Conservation (phyloP, 352 stramenopile genomes). For the Phytophthora constricta region DNA sequence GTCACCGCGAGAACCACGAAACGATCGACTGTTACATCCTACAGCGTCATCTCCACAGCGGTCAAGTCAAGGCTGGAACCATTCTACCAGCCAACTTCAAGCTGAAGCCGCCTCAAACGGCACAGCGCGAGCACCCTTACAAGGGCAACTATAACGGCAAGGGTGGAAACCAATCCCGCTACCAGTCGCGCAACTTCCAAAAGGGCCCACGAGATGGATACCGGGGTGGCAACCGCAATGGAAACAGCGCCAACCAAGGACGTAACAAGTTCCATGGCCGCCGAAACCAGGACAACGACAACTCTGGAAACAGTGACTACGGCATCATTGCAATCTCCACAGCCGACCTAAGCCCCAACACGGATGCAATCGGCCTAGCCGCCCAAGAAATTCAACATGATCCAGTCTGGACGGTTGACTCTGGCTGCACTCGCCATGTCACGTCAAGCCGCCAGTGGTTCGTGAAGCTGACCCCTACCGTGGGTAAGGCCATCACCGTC, state of each 20-base stretch:
- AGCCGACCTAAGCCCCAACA: background rate
- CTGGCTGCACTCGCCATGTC: constrained; percentile 18
- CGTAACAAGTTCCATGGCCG: constrained; percentile 9
- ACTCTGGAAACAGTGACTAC: constrained; percentile 12
- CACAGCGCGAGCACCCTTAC: constrained; percentile 7
- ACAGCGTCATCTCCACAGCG: constrained; percentile 8
- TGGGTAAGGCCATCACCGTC: constrained; percentile 16
- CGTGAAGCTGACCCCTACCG: background rate
- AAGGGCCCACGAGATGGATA: too few species aligned
- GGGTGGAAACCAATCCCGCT: background rate
- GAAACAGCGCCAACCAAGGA: background rate
- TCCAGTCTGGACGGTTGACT: constrained; percentile 19
- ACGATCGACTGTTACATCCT: constrained; percentile 21
- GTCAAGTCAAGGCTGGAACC: constrained; percentile 20
- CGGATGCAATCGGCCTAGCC: constrained; percentile 3
- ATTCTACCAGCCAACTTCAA: constrained; percentile 21
- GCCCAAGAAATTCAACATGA: constrained; percentile 1
- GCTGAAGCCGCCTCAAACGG: background rate
- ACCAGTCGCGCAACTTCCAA: background rate
- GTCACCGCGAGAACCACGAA: constrained; percentile 10
- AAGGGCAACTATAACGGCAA: constrained; percentile 5
- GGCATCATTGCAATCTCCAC: constrained; percentile 18
- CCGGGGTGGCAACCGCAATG: background rate
- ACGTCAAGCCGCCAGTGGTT: constrained; percentile 11
- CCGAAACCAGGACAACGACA: background rate